Evolutionary conservation across 148 eudicot genomes (phyloP).

Genomic region (Amaranthus hypochondriacus): DNA sequence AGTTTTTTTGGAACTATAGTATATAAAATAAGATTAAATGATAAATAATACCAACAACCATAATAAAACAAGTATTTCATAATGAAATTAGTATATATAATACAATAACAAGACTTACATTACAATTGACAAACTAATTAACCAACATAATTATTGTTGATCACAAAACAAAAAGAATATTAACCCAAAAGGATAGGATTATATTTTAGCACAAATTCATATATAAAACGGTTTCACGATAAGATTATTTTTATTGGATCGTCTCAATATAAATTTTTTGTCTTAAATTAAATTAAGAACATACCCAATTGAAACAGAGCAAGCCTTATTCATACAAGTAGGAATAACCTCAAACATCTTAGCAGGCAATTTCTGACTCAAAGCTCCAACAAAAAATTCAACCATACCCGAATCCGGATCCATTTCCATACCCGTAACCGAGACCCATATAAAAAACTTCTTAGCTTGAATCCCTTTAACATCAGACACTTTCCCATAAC

Average conservation of each 20-base stretch:
- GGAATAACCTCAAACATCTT: conserved; percentile 45
- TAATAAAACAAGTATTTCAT: too few relatives aligned
- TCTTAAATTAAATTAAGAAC: neutral
- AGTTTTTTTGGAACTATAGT: too few relatives aligned
- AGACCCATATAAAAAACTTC: conserved; percentile 60
- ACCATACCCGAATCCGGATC: conserved; percentile 41
- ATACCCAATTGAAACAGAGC: neutral
- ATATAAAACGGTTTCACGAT: too few relatives aligned
- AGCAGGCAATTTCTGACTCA: conserved; percentile 64
- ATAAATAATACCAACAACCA: too few relatives aligned
- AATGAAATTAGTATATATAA: too few relatives aligned
- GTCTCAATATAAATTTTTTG: neutral
- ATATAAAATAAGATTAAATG: too few relatives aligned
- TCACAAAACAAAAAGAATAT: neutral
- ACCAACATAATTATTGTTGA: neutral
- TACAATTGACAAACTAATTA: too few relatives aligned
- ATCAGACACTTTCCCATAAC: conserved; percentile 43
- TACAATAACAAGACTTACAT: too few relatives aligned
- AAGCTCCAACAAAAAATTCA: conserved; percentile 58
- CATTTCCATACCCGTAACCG: conserved; percentile 54
- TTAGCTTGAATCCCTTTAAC: conserved; percentile 81
- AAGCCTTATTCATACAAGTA: conserved; percentile 41
- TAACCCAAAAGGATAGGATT: neutral
- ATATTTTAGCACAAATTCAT: too few relatives aligned
- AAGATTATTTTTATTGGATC: too few relatives aligned